phyloP scores from a whole-genome alignment of 2,329 filamentous ascomycete genomes.

The Daldinia sp. region DNA sequence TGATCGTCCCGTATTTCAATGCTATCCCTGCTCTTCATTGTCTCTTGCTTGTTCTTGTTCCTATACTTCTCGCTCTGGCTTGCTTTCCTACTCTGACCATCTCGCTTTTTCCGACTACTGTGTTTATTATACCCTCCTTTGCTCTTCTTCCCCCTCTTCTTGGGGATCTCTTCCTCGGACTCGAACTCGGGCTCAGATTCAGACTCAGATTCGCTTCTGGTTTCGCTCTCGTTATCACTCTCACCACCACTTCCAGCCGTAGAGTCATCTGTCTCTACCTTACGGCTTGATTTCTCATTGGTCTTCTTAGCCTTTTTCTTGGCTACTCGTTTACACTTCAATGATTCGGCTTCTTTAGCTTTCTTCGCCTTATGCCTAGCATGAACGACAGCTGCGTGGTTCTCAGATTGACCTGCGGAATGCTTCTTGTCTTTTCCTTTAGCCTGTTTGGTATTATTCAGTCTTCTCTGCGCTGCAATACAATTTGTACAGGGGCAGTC shows the following conservation, averaged over 20 bases:
- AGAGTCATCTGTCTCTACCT: constrained; percentile 18
- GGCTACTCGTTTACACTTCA: constrained; percentile 19
- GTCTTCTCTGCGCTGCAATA: constrained; percentile 39
- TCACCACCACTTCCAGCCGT: constrained; percentile 16
- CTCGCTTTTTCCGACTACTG: background rate
- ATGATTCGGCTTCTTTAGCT: constrained; percentile 10
- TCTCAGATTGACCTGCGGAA: constrained; percentile 24
- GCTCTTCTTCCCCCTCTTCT: constrained; percentile 18
- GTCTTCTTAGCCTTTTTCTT: constrained; percentile 25
- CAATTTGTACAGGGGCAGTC: constrained; percentile 49
- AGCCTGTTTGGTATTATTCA: constrained; percentile 42
- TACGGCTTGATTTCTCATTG: constrained; percentile 19
- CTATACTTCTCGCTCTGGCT: constrained; percentile 9
- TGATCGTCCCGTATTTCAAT: background rate
- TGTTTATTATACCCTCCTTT: background rate
- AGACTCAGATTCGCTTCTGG: constrained; percentile 9
- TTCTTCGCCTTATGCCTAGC: constrained; percentile 32
- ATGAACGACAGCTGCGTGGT: constrained; percentile 14
- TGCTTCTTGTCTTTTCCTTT: constrained; percentile 25
- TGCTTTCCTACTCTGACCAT: background rate
- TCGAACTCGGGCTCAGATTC: constrained; percentile 15
- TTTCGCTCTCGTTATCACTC: constrained; percentile 22
- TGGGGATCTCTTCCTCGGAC: constrained; percentile 20
- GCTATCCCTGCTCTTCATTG: constrained; percentile 3
- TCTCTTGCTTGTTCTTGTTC: constrained; percentile 6